A percentile compares a stretch with the other conserved stretches of the same genome.
These are phyloP conservation scores for Thermomucor indicae-seudaticae DNA, from an alignment of 371 early-diverging fungal species.

Conservation along the genomic window DNA sequence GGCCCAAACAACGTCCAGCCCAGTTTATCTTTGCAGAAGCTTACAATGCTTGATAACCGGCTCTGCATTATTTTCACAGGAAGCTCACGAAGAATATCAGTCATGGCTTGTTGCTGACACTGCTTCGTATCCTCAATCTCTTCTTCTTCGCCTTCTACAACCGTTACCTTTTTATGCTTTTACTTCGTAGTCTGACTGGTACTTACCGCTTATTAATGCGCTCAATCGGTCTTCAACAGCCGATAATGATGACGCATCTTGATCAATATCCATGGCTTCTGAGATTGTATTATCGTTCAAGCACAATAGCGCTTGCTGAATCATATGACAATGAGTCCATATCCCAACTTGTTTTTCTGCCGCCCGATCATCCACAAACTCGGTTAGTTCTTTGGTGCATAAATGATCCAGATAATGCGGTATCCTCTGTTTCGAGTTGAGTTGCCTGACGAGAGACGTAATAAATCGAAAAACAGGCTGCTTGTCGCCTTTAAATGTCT, in stretches of 20 bases:
- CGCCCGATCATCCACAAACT: background rate
- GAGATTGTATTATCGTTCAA: no score
- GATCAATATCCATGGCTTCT: no score
- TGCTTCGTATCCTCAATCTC: no score
- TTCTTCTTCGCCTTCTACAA: no score
- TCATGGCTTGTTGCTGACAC: conserved; percentile 14
- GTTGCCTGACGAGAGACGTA: conserved; percentile 19
- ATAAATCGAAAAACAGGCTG: conserved; percentile 31
- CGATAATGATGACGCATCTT: no score
- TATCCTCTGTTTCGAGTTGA: conserved; percentile 34
- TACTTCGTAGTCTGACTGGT: no score
- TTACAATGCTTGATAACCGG: conserved; percentile 11
- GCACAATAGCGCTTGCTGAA: no score
- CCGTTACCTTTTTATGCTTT: no score
- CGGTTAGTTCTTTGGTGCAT: conserved; percentile 7
- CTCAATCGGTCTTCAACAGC: no score
- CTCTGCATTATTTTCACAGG: conserved; percentile 18
- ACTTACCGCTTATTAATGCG: no score
- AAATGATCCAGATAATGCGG: conserved; percentile 24
- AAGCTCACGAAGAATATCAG: conserved; percentile 11
- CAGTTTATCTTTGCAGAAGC: conserved; percentile 13
- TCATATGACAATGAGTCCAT: background rate
- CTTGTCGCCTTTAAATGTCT: conserved; percentile 42
- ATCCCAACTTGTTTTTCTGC: no score
- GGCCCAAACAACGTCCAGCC: conserved; percentile 24